phyloP scores from a whole-genome alignment of 345 rosid species.

The thale cress (Arabidopsis thaliana) region DNA sequence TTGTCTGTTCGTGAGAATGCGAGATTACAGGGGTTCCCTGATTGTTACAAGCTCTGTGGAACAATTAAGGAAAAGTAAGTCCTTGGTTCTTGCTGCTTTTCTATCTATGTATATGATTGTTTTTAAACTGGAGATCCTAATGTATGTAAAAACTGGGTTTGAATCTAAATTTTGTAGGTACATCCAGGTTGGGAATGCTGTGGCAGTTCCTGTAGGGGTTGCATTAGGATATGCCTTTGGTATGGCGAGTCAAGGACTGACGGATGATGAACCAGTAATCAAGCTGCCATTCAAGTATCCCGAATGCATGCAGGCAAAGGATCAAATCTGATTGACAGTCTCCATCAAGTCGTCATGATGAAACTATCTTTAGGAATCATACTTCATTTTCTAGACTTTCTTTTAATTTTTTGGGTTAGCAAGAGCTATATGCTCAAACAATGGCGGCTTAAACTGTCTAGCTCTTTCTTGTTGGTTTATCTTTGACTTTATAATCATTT shows the following conservation, averaged over 20 bases:
- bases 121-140: neutral
- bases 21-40: conserved; percentile 58
- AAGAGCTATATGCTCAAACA: neutral
- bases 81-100: neutral
- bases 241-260: conserved; percentile 41
- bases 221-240: conserved; percentile 50
- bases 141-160: neutral
- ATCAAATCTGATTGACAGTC: conserved; percentile 18
- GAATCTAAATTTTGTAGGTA: conserved; percentile 38
- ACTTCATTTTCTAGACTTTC: neutral
- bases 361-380: neutral
- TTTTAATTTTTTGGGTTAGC: neutral
- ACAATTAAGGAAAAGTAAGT: conserved; percentile 50
- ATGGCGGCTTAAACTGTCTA: neutral
- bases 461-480: neutral
- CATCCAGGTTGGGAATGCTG: conserved; percentile 51
- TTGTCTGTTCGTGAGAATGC: conserved; percentile 55
- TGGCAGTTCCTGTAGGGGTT: conserved; percentile 50
- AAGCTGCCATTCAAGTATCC: conserved; percentile 44
- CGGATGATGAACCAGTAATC: conserved; percentile 42
- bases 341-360: neutral
- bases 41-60: conserved; percentile 51
- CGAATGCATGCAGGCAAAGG: conserved; percentile 16
- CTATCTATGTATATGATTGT: neutral
- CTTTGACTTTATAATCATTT: neutral